These are phyloP conservation scores for Uronychia setigera DNA, from an alignment of 73 alveolate genomes.

Conservation along the genomic window DNA sequence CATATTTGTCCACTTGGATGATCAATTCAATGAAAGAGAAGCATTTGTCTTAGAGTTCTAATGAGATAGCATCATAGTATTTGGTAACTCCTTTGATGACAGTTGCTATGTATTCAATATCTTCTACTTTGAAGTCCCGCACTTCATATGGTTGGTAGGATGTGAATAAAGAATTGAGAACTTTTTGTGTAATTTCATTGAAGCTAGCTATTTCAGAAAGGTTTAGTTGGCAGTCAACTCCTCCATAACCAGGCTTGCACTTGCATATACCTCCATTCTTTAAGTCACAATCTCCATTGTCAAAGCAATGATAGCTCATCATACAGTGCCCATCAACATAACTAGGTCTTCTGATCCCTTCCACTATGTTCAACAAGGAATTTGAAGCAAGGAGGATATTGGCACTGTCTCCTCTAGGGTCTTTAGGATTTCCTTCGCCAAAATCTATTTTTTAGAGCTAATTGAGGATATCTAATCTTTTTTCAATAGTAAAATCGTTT, in stretches of 20 bases:
- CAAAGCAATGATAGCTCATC: slow-evolving; percentile 33
- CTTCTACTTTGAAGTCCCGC: background rate
- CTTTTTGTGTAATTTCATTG: background rate
- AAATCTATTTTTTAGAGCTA: slow-evolving; percentile 10
- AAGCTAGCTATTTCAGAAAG: slow-evolving; percentile 10
- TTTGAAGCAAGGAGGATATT: slow-evolving; percentile 7
- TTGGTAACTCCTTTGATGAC: background rate
- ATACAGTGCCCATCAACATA: slow-evolving; percentile 9
- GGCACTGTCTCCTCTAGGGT: background rate
- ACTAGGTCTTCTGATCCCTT: slow-evolving; percentile 4
- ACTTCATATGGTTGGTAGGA: background rate
- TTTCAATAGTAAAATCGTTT: slow-evolving; percentile 9
- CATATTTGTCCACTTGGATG: no score
- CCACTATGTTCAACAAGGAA: slow-evolving; percentile 20
- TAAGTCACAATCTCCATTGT: slow-evolving; percentile 22
- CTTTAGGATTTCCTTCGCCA: background rate
- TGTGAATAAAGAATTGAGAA: background rate
- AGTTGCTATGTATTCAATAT: background rate
- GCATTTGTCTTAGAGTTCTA: background rate
- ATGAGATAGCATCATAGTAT: background rate
- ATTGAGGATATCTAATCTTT: slow-evolving; percentile 1
- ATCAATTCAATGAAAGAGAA: background rate
- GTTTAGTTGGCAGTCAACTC: slow-evolving; percentile 14
- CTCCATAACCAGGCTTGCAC: slow-evolving; percentile 13
- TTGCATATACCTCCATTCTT: slow-evolving; percentile 9